Conservation (phyloP, 306 rosid species). For the Luffa aegyptiaca region DNA sequence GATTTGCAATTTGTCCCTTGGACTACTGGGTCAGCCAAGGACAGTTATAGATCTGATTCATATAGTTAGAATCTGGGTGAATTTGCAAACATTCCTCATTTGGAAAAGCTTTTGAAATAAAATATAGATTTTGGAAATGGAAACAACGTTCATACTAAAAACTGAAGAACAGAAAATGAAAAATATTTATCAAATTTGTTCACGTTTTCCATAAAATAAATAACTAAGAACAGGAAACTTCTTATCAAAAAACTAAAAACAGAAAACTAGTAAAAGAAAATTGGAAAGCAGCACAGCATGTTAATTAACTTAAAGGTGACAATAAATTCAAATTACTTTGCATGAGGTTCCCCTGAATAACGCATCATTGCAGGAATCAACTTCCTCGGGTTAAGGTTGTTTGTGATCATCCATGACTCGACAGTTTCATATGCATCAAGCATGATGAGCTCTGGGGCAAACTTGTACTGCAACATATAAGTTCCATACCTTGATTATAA, state of each 20-base stretch:
- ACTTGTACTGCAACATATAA: slow-evolving; percentile 61
- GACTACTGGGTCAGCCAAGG: background rate
- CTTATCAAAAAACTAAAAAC: background rate
- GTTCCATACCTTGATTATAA: background rate
- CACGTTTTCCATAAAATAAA: background rate
- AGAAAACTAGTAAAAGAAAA: background rate
- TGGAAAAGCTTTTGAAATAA: background rate
- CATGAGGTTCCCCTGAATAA: slow-evolving; percentile 96
- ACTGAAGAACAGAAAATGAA: background rate
- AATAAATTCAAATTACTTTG: slow-evolving; percentile 47
- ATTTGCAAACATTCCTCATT: background rate
- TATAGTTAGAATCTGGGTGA: background rate
- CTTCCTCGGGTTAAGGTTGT: slow-evolving; percentile 87
- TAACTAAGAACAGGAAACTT: background rate
- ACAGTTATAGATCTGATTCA: background rate
- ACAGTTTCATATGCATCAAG: slow-evolving; percentile 99
- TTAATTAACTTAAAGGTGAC: background rate
- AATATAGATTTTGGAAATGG: background rate
- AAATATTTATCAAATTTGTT: background rate
- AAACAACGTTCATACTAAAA: background rate
- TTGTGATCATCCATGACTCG: slow-evolving; percentile 92
- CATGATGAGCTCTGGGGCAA: slow-evolving; percentile 91
- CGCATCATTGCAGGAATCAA: slow-evolving; percentile 99
- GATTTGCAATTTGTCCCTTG: background rate
- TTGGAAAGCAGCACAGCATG: background rate